Conservation (phyloP, 192 early-diverging fungal species). For the Coemansia sp. region DNA sequence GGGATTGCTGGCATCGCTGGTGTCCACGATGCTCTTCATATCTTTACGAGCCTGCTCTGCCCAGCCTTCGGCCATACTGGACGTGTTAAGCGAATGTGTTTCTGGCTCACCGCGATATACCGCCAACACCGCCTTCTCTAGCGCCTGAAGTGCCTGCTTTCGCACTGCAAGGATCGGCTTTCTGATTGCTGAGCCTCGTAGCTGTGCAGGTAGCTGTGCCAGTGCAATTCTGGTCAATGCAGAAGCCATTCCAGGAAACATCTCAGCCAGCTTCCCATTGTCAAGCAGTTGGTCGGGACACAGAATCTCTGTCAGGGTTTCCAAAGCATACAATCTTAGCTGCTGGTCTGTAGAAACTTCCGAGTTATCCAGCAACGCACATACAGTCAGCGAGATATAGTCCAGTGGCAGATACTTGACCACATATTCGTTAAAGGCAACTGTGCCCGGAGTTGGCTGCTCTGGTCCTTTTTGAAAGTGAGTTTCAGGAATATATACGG, state of each 20-base stretch:
- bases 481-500: conserved; percentile 24
- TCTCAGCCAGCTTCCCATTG: background rate
- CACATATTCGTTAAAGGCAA: conserved; percentile 15
- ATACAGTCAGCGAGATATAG: conserved; percentile 29
- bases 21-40: conserved; percentile 3
- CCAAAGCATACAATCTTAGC: conserved; percentile 18
- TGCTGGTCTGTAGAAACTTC: conserved; percentile 21
- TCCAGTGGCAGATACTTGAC: conserved; percentile 15
- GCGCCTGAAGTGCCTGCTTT: conserved; percentile 10
- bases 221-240: conserved; percentile 27
- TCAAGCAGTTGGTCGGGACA: background rate
- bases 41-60: conserved; percentile 15
- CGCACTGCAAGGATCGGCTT: conserved; percentile 22
- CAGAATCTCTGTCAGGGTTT: conserved; percentile 11
- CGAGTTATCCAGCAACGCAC: conserved; percentile 36
- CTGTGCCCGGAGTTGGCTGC: background rate
- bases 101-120: conserved; percentile 3
- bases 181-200: background rate
- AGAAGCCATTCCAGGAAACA: conserved; percentile 40
- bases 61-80: conserved; percentile 4
- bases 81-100: background rate
- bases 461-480: background rate
- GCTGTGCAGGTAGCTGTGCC: conserved; percentile 19
- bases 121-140: conserved; percentile 7
- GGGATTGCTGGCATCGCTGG: background rate